These are phyloP conservation scores for Geosmithia flava DNA, from an alignment of 2,329 filamentous ascomycete genomes.

Conservation along the genomic window DNA sequence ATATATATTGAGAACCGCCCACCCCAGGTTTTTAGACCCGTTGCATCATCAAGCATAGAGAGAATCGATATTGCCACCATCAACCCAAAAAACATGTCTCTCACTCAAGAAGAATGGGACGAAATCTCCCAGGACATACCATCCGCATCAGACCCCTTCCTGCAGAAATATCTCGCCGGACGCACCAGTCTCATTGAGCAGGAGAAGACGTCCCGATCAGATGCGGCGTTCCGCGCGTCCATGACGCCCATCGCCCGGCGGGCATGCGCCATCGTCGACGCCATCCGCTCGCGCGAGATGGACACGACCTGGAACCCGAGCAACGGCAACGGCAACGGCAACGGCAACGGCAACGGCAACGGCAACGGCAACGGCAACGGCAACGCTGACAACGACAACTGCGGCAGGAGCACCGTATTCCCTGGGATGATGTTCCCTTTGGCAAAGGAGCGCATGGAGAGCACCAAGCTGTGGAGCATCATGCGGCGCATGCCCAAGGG, in stretches of 20 bases:
- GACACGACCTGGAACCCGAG: constrained; percentile 59
- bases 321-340: not conserved
- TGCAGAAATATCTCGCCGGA: constrained; percentile 70
- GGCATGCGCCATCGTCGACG: constrained; percentile 68
- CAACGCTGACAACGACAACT: not conserved
- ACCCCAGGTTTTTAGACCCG: too few species aligned
- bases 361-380: not conserved
- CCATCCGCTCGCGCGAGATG: constrained; percentile 69
- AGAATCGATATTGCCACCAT: not conserved
- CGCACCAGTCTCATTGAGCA: constrained; percentile 64
- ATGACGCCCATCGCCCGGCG: constrained; percentile 68
- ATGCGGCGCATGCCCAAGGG: constrained; percentile 84
- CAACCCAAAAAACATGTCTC: not conserved
- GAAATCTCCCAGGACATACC: constrained; percentile 46
- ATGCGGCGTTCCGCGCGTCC: constrained; percentile 54
- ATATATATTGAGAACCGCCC: too few species aligned
- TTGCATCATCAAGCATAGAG: too few species aligned
- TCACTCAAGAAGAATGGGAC: constrained; percentile 46
- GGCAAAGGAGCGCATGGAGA: constrained; percentile 76
- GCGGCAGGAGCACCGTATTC: constrained; percentile 49
- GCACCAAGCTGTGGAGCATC: constrained; percentile 75
- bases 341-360: not conserved
- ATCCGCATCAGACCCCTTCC: constrained; percentile 54
- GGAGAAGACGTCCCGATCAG: constrained; percentile 73
- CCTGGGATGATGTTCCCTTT: constrained; percentile 91